A percentile compares a stretch with the other conserved stretches of the same genome.
phyloP scores from a whole-genome alignment of 345 rosid species.

The Salix suchowensis region DNA sequence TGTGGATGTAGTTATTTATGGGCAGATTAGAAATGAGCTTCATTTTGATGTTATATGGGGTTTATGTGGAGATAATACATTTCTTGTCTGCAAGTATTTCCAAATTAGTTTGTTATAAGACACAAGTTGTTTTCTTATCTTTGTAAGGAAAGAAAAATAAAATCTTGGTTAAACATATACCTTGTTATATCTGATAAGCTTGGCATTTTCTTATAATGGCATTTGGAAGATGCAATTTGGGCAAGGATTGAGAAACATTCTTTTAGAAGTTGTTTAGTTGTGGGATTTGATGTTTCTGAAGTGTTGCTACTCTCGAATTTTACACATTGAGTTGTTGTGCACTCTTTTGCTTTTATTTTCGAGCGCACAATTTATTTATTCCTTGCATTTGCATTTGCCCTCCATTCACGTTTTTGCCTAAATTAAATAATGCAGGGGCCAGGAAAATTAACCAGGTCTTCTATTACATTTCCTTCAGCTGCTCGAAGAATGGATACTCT shows the following conservation, averaged over 20 bases:
- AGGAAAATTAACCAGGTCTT: constrained; percentile 51
- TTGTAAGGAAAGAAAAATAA: background rate
- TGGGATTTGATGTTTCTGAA: background rate
- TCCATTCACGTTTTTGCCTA: constrained; percentile 7
- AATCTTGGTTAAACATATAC: background rate
- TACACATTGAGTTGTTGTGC: background rate
- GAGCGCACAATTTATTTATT: background rate
- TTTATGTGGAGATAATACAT: background rate
- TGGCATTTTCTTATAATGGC: background rate
- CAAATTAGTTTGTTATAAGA: background rate
- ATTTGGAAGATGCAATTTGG: background rate
- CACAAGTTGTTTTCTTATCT: background rate
- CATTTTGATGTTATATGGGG: background rate
- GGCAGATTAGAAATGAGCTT: background rate
- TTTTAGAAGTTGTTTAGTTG: background rate
- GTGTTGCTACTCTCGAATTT: background rate
- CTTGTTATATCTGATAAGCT: background rate
- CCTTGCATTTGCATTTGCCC: background rate
- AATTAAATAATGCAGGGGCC: constrained; percentile 45
- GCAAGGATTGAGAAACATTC: background rate
- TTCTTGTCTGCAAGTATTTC: background rate
- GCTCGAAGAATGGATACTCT: constrained; percentile 98
- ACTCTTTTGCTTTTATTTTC: background rate
- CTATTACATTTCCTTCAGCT: constrained; percentile 73
- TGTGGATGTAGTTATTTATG: background rate